phyloP scores from a whole-genome alignment of 768 basidiomycete species.

The Ephemerocybe angulata region DNA sequence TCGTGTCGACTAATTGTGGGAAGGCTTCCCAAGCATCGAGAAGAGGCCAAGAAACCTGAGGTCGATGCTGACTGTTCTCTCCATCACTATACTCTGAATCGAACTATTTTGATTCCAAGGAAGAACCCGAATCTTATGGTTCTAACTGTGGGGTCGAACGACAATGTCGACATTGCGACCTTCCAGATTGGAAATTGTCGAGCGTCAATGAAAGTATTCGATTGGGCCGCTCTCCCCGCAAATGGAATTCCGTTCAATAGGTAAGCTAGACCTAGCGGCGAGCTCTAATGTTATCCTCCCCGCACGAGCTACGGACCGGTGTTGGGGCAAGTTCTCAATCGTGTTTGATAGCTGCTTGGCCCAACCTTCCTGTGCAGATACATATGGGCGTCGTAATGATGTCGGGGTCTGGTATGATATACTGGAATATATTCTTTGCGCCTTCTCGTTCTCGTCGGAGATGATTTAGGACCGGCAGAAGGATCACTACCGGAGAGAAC shows the following conservation, averaged over 20 bases:
- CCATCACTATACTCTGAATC: conserved; percentile 11
- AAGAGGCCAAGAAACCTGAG: no score
- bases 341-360: not conserved
- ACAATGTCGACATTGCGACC: conserved; percentile 11
- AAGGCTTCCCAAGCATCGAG: no score
- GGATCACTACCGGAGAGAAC: no score
- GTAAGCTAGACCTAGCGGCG: not conserved
- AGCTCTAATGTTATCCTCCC: not conserved
- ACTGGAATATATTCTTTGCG: no score
- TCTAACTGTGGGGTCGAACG: conserved; percentile 12
- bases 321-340: not conserved
- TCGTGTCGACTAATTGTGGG: no score
- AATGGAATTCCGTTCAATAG: conserved; percentile 9
- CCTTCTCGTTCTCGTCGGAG: no score
- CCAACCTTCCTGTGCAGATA: no score
- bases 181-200: conserved; percentile 7
- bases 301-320: conserved; percentile 3
- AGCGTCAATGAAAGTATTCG: conserved; percentile 14
- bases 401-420: no score
- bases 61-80: no score
- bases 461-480: no score
- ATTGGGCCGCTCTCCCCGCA: conserved; percentile 7
- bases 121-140: conserved; percentile 14
- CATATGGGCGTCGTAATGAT: conserved; percentile 14
- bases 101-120: conserved; percentile 12